Evolutionary conservation across 805 yeast species (phyloP), one percentile per base, ranked within the genome.

Genomic region (Metschnikowia chrysomelidarum): DNA sequence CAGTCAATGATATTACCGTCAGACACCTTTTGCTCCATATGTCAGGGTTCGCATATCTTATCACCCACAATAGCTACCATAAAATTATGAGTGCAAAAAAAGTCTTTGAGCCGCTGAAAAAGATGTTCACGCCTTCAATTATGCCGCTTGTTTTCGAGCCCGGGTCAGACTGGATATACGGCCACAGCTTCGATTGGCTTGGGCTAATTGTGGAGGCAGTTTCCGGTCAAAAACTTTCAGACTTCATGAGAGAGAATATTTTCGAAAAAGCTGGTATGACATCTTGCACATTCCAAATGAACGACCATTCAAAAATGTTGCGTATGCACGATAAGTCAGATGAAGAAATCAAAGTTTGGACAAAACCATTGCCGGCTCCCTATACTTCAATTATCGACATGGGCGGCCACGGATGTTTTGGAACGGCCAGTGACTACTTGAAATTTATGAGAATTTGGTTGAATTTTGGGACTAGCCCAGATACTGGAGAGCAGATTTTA

Each of bases 331-430:
- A 19, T n/a, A 26, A 38, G 16, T 15, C 24, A 7, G 39, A 32
- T 2, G 37, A 20, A 6, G 11, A 20, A 4, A 25, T 46, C 28
- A 32, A 26, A 13, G 19, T 34, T 2, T 29, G 30, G 24, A 41
- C 20, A 11, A 26, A 28, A 11, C 14, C 22, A 3, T 44, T 42
- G 7, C 47, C 49, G 2, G 27, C 40, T 3, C 47, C 49, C 1
- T 29, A 40, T 51, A 47, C 39, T 17, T 49, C 34, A 5, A 37
- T 24, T 39, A 41, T 63, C 7, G 71, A 67, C 40, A 59, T 65
- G 64, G 73, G 72, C 6, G 73, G 73, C n/a, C 69, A 60, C 35
- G 73, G 73, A 2, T 54, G 64, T 32, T 61, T 56, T 35, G 65
- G 68, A 1, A 57, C 59, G 2, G 61, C 60, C 1, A 55, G 49